Evolutionary conservation across 2,329 filamentous ascomycete species (phyloP).

Genomic region (Madurella mycetomatis): DNA sequence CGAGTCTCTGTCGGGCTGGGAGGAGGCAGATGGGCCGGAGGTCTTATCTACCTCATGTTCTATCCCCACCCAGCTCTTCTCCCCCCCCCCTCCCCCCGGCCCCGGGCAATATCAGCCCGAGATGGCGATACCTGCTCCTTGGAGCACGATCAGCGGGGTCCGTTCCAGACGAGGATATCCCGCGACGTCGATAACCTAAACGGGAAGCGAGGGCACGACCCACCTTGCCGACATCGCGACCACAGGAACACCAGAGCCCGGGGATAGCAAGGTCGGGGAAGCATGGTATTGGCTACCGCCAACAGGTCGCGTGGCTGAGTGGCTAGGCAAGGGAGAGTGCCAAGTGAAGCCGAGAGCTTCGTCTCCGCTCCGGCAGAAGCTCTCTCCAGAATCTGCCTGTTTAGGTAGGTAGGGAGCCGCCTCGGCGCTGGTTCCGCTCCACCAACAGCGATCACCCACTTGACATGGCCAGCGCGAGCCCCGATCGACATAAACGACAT

Average conservation of each 20-base stretch:
- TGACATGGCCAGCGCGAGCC: background rate
- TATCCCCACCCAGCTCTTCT: background rate
- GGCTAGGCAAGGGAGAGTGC: background rate
- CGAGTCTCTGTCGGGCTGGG: background rate
- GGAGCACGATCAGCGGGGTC: constrained; percentile 4
- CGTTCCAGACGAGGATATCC: background rate
- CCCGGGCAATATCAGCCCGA: constrained; percentile 7
- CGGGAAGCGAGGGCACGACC: background rate
- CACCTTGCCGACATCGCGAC: background rate
- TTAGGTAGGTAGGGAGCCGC: background rate
- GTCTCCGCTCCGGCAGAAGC: background rate
- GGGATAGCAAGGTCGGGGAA: background rate
- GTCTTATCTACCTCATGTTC: constrained; percentile 15
- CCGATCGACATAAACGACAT: background rate
- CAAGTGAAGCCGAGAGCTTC: background rate
- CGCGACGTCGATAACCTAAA: background rate
- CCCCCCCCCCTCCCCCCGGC: background rate
- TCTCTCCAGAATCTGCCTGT: background rate
- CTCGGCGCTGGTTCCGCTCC: background rate
- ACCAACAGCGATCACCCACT: background rate
- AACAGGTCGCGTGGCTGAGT: background rate
- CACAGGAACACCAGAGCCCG: background rate
- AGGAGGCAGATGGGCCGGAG: background rate
- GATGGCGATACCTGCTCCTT: constrained; percentile 7
- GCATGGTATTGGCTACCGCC: background rate